Conservation (phyloP, 192 early-diverging fungal genomes). For the Helicostylum pulchrum region DNA sequence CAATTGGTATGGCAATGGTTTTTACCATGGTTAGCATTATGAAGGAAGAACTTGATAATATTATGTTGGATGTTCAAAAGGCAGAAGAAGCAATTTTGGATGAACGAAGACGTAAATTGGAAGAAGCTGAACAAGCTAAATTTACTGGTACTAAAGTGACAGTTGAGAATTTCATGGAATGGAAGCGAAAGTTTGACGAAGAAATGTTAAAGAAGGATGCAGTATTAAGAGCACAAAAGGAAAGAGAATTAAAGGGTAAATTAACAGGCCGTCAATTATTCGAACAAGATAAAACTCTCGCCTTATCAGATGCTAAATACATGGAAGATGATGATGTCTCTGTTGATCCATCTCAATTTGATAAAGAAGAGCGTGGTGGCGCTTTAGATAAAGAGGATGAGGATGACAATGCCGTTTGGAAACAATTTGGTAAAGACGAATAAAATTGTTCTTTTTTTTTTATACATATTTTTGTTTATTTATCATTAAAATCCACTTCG, state of each 20-base stretch:
- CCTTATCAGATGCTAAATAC: constrained; percentile 74
- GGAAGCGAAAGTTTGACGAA: constrained; percentile 76
- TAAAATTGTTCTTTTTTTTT: not conserved
- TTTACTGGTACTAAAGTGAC: constrained; percentile 86
- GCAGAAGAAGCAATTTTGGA: constrained; percentile 43
- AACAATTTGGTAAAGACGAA: constrained; percentile 28
- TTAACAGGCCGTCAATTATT: constrained; percentile 75
- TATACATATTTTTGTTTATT: not conserved
- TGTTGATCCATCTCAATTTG: constrained; percentile 76
- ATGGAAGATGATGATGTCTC: constrained; percentile 85
- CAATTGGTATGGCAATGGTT: constrained; percentile 90
- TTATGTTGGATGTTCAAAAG: constrained; percentile 56
- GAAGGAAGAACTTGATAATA: constrained; percentile 68
- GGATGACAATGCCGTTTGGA: constrained; percentile 56
- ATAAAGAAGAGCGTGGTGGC: constrained; percentile 54
- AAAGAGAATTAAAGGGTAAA: constrained; percentile 37
- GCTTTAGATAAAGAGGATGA: constrained; percentile 61
- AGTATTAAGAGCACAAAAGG: constrained; percentile 36
- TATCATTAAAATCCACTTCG: not conserved
- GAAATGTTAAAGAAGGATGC: constrained; percentile 61
- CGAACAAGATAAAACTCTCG: constrained; percentile 84
- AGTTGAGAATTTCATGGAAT: constrained; percentile 66
- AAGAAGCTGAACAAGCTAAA: constrained; percentile 69
- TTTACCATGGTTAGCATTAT: constrained; percentile 77
- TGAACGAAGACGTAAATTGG: constrained; percentile 56